Evolutionary conservation across 305 asterid genomes (phyloP).

Genomic region (Andrographis paniculata): DNA sequence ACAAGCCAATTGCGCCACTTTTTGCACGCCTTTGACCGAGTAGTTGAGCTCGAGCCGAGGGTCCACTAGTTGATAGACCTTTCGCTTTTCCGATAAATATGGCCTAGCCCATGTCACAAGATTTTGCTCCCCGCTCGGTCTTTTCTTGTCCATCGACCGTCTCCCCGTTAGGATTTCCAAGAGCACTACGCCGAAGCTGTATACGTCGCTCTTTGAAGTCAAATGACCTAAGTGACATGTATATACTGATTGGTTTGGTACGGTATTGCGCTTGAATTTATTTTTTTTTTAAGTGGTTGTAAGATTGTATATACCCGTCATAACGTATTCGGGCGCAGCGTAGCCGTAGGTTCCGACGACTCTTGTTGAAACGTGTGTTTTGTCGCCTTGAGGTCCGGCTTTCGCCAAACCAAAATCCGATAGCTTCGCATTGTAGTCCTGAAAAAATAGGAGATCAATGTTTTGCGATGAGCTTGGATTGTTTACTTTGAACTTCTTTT

Average conservation of each 20-base stretch:
- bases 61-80: constrained; percentile 75
- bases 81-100: constrained; percentile 72
- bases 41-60: constrained; percentile 79
- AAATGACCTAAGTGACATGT: constrained; percentile 50
- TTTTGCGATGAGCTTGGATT: background rate
- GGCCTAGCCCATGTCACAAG: constrained; percentile 90
- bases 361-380: constrained; percentile 88
- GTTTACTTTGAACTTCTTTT: background rate
- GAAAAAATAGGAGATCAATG: constrained; percentile 3
- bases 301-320: constrained; percentile 68
- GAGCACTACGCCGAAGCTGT: constrained; percentile 88
- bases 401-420: constrained; percentile 95
- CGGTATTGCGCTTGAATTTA: too few species aligned
- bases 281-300: too few species aligned
- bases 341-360: constrained; percentile 92
- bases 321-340: too few species aligned
- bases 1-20: constrained; percentile 58
- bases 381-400: constrained; percentile 97
- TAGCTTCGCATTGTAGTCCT: constrained; percentile 91
- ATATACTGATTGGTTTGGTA: too few species aligned
- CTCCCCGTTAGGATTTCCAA: constrained; percentile 79
- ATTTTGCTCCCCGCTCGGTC: constrained; percentile 85
- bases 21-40: constrained; percentile 79
- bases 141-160: constrained; percentile 86
- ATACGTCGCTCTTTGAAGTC: constrained; percentile 86